phyloP scores from a whole-genome alignment of 257 asterid genomes.

The Fraxinus excelsior region DNA sequence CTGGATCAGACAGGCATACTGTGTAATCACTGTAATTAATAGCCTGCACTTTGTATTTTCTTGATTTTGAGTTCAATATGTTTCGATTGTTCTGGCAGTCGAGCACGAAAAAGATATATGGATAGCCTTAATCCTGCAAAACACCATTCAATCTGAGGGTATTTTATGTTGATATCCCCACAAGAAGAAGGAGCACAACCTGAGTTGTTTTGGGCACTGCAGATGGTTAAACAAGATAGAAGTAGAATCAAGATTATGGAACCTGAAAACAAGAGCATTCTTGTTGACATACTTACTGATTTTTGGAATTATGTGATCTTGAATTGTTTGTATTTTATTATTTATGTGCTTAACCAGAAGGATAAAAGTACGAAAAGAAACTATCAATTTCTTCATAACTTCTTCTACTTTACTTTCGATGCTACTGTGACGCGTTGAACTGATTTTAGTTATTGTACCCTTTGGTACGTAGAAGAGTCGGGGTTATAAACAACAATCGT shows the following conservation, averaged over 20 bases:
- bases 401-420: too few species aligned
- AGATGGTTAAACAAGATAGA: constrained; percentile 17
- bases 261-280: neutral
- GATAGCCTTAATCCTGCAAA: neutral
- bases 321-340: neutral
- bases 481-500: too few species aligned
- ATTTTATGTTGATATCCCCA: constrained; percentile 46
- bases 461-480: too few species aligned
- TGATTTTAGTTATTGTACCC: too few species aligned
- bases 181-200: constrained; percentile 53
- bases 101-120: constrained; percentile 30
- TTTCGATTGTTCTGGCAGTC: constrained; percentile 50
- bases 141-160: constrained; percentile 28
- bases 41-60: constrained; percentile 42
- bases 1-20: constrained; percentile 50
- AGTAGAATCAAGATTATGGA: constrained; percentile 25
- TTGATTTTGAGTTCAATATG: constrained; percentile 20
- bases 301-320: constrained; percentile 3
- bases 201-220: constrained; percentile 35
- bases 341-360: too few species aligned
- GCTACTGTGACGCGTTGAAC: too few species aligned
- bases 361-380: too few species aligned
- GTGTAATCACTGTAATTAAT: constrained; percentile 47
- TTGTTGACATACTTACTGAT: constrained; percentile 16
- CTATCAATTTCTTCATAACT: too few species aligned